Evolutionary conservation across 768 basidiomycete genomes (phyloP).

Genomic region (Lentinula raphanica): DNA sequence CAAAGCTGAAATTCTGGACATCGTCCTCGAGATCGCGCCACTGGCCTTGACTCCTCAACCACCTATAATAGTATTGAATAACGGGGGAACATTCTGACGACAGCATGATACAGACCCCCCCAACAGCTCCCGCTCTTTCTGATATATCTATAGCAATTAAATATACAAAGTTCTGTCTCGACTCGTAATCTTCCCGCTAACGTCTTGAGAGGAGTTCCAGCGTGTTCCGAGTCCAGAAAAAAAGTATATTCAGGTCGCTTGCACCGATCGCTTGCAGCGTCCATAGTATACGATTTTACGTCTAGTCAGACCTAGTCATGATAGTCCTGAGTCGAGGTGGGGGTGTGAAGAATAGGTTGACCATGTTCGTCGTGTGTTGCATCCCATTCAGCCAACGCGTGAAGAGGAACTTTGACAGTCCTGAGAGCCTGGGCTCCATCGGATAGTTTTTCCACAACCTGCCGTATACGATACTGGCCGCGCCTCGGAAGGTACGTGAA

Average conservation of each 20-base stretch:
- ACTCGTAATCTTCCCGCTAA: too few relatives aligned
- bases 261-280: too few relatives aligned
- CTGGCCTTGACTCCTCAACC: too few relatives aligned
- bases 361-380: constrained; percentile 26
- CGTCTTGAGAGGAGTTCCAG: not conserved
- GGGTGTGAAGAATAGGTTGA: not conserved
- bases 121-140: not conserved
- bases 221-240: too few relatives aligned
- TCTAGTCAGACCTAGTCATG: not conserved
- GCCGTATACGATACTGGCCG: constrained; percentile 39
- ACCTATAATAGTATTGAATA: too few relatives aligned
- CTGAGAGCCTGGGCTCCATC: constrained; percentile 27
- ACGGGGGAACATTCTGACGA: not conserved
- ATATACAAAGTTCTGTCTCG: not conserved
- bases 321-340: not conserved
- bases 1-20: not conserved
- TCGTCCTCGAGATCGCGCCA: not conserved
- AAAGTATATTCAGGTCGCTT: not conserved
- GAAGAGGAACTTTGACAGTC: constrained; percentile 26
- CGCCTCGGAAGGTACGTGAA: constrained; percentile 37
- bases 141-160: not conserved
- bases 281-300: not conserved
- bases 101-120: not conserved
- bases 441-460: constrained; percentile 36
- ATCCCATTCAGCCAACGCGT: constrained; percentile 28